Evolutionary conservation across 805 yeast species (phyloP).

Genomic region (Lachancea fermentati): DNA sequence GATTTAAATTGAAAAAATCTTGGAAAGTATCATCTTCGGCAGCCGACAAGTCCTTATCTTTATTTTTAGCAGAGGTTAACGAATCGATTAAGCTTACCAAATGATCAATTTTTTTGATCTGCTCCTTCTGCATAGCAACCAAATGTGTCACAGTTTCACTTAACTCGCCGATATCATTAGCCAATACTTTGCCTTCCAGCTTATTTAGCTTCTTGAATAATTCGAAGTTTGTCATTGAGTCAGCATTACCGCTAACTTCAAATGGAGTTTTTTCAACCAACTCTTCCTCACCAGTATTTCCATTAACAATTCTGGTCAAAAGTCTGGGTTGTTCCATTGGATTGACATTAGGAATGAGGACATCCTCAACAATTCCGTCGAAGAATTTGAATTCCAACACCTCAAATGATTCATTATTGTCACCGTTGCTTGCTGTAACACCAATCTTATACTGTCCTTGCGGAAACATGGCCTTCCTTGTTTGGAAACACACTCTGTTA

Average conservation of each 20-base stretch:
- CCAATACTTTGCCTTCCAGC: conserved; percentile 32
- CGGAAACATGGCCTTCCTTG: conserved; percentile 48
- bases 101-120: conserved; percentile 19
- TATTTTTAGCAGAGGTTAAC: conserved; percentile 3
- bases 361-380: conserved; percentile 47
- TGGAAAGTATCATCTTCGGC: conserved; percentile 15
- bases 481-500: conserved; percentile 64
- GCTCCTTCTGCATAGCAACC: conserved; percentile 19
- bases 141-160: conserved; percentile 22
- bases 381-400: conserved; percentile 53
- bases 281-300: conserved; percentile 32
- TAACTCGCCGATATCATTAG: conserved; percentile 29
- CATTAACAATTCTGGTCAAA: conserved; percentile 36
- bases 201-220: conserved; percentile 28
- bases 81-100: conserved; percentile 13
- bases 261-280: conserved; percentile 26
- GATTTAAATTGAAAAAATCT: conserved; percentile 26
- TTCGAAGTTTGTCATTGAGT: conserved; percentile 22
- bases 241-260: conserved; percentile 16
- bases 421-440: conserved; percentile 43
- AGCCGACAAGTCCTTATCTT: conserved; percentile 6
- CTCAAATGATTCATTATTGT: conserved; percentile 54
- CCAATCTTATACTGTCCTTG: conserved; percentile 43
- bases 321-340: conserved; percentile 42
- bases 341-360: conserved; percentile 52